These are phyloP conservation scores for Candida piceae DNA, from an alignment of 805 yeast genomes.

Conservation along the genomic window DNA sequence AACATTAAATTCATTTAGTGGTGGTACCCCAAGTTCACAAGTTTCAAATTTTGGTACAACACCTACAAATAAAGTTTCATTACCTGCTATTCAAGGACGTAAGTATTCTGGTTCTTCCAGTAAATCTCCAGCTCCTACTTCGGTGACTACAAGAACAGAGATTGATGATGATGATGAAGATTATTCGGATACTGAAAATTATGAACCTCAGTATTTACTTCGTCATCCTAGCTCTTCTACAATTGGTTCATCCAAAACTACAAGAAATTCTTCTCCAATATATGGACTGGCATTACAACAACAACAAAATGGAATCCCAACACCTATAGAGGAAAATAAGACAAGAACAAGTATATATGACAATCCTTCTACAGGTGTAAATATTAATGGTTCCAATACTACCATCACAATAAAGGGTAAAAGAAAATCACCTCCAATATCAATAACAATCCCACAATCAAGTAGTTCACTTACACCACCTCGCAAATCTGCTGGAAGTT, in stretches of 20 bases:
- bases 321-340: too few species aligned
- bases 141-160: too few species aligned
- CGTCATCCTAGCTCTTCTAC: conserved; percentile 11
- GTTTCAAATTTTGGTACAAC: background rate
- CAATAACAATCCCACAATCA: background rate
- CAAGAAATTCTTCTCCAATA: conserved; percentile 18
- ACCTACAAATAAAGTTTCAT: conserved; percentile 5
- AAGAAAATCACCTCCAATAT: conserved; percentile 1
- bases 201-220: conserved; percentile 8
- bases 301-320: background rate
- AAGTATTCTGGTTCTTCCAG: conserved; percentile 15
- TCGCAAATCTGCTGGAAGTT: background rate
- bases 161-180: conserved; percentile 1
- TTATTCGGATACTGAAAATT: conserved; percentile 1
- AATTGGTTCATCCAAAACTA: conserved; percentile 12
- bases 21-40: conserved; percentile 3
- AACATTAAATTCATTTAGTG: background rate
- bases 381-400: background rate
- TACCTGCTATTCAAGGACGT: conserved; percentile 15
- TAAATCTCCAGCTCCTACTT: conserved; percentile 6
- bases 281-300: conserved; percentile 1
- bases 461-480: conserved; percentile 1
- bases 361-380: background rate
- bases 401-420: background rate
- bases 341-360: too few species aligned